Conservation (phyloP, 2,329 filamentous ascomycete species). For the Ophiostoma australiae region DNA sequence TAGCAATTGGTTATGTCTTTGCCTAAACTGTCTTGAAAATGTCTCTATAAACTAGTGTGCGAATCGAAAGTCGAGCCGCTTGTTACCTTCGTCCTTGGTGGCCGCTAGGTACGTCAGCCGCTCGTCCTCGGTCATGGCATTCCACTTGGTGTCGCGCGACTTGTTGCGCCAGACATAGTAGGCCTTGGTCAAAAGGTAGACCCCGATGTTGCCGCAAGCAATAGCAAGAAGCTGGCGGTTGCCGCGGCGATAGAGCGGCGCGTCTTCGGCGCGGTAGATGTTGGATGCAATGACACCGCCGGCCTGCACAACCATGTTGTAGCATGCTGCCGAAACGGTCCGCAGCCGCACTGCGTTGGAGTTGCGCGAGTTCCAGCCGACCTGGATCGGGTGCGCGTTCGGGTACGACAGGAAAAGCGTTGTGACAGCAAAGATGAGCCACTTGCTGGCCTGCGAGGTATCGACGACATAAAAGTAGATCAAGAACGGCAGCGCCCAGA, state of each 20-base stretch:
- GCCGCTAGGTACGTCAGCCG: conserved; percentile 33
- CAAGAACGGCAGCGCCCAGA: conserved; percentile 59
- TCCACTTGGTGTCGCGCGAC: conserved; percentile 28
- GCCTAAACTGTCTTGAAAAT: neutral
- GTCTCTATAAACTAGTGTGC: conserved; percentile 29
- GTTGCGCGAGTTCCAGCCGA: conserved; percentile 50
- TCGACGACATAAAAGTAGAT: conserved; percentile 45
- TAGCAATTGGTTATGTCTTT: too few species aligned
- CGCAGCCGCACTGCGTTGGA: conserved; percentile 57
- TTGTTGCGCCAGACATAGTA: conserved; percentile 37
- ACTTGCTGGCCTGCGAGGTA: conserved; percentile 37
- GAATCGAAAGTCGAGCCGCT: conserved; percentile 36
- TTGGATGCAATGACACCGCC: conserved; percentile 41
- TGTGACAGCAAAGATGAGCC: conserved; percentile 42
- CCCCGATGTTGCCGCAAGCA: conserved; percentile 33
- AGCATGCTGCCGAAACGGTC: conserved; percentile 59
- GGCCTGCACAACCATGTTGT: conserved; percentile 52
- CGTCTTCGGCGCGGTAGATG: conserved; percentile 38
- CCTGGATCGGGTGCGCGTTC: conserved; percentile 45
- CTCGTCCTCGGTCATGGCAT: conserved; percentile 33
- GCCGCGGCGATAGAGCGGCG: conserved; percentile 49
- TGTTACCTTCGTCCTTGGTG: conserved; percentile 35
- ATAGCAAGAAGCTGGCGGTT: conserved; percentile 53
- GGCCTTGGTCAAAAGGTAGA: conserved; percentile 33
- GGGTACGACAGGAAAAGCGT: conserved; percentile 41